These are phyloP conservation scores for Coemansia sp. DNA, from an alignment of 192 early-diverging fungal species.

Conservation along the genomic window DNA sequence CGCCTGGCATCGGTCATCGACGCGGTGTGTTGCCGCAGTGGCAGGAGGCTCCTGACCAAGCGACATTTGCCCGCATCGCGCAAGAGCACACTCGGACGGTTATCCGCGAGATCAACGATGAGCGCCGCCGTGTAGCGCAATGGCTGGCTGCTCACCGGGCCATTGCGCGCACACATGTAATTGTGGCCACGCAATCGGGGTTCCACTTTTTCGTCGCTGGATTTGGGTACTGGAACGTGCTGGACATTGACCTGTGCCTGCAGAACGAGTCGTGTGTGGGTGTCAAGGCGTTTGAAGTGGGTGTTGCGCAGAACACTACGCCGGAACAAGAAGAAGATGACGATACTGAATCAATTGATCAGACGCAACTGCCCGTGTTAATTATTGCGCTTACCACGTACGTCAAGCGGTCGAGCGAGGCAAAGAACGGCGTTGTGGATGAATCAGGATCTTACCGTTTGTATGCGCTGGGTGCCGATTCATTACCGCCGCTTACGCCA, in stretches of 20 bases:
- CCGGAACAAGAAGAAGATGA: conserved; percentile 1
- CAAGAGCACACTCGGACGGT: conserved; percentile 20
- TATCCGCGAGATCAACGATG: conserved; percentile 22
- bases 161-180: conserved; percentile 34
- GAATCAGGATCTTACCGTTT: conserved; percentile 35
- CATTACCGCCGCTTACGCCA: conserved; percentile 30
- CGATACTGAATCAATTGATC: conserved; percentile 4
- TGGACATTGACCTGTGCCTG: conserved; percentile 42
- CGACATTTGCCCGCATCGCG: conserved; percentile 1
- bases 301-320: neutral
- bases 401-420: conserved; percentile 31
- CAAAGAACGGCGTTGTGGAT: conserved; percentile 11
- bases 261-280: conserved; percentile 46
- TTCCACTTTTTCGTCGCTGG: conserved; percentile 49
- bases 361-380: conserved; percentile 21
- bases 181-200: conserved; percentile 47
- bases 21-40: conserved; percentile 16
- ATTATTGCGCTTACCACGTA: conserved; percentile 50
- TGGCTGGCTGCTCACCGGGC: conserved; percentile 29
- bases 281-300: conserved; percentile 52
- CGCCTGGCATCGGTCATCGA: conserved; percentile 46
- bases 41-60: conserved; percentile 22
- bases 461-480: conserved; percentile 43
- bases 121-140: conserved; percentile 23
- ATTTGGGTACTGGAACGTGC: conserved; percentile 54